Base-by-base conservation (phyloP, 345 rosid genomes). In the Iberis pinnata region DNA sequence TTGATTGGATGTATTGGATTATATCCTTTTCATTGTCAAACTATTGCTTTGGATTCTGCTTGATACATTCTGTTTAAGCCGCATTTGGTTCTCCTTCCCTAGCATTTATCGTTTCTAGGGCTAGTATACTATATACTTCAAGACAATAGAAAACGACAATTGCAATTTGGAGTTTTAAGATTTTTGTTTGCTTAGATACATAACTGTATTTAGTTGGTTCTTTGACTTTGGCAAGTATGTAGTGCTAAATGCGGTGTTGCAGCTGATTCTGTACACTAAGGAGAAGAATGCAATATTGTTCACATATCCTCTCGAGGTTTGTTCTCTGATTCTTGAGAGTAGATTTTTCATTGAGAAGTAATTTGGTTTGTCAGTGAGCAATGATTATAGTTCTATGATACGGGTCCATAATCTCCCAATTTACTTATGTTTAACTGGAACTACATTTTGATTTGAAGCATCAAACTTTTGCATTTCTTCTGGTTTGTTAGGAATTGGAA, bases 261-360 rank as follows among this genome's bases (percentile, higher is more conserved):
- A 88, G 85, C 81, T 93, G 76, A 74, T 93, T 68, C 62, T 78
- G 56, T 75, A 78, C 67, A 67, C 79, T 9, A 93, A 88, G 78
- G 99, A 93, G 72, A 93, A 88, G 84, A 77, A 88, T 16, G 95
- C 97, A 0, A 83, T 93, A 32, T 64, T 93, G 58, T 88, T 83
- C 63, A 88, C 99, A 18, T 86, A 88, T 74, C 95, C 99, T 54
- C 99, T 76, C 24, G 77, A 70, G 76, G 99, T 80, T 53, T 75
- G 78, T 65, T 63, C 15, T 32, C 37, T 52, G 14, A 15, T 5
- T 51, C n/a, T 58, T 9, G 44, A 43, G 49, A 37, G 18, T 49
- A 10, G 12, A n/a, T 39, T 15, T 57, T 45, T 32, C 26, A 16
- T 33, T 37, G 9, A 18, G 10, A 8, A 37, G 9, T 16, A 13